These are phyloP conservation scores for Aspergillus ibericus DNA, from an alignment of 2,329 filamentous ascomycete genomes.

Conservation along the genomic window DNA sequence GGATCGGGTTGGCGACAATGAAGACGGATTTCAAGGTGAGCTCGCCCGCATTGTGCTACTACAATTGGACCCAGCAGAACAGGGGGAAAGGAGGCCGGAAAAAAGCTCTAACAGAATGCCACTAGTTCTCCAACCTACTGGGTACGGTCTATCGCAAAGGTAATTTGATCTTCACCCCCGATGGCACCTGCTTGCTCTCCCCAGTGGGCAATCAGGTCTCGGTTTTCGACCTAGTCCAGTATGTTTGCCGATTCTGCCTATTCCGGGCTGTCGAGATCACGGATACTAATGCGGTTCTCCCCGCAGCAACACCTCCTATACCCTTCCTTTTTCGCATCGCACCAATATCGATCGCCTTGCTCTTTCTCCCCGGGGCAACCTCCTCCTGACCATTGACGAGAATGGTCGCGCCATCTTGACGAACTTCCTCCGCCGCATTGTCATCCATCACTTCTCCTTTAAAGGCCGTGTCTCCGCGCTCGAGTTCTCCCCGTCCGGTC, in stretches of 20 bases:
- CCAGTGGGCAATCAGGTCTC: slow-evolving; percentile 95
- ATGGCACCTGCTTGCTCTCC: slow-evolving; percentile 92
- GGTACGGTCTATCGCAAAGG: slow-evolving; percentile 98
- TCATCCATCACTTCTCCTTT: slow-evolving; percentile 95
- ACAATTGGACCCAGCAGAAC: background rate
- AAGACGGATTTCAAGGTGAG: slow-evolving; percentile 97
- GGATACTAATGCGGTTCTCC: slow-evolving; percentile 6
- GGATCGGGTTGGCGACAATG: slow-evolving; percentile 57
- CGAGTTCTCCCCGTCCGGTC: slow-evolving; percentile 85
- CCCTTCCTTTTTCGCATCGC: slow-evolving; percentile 76
- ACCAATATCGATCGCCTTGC: slow-evolving; percentile 88
- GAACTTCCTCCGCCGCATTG: slow-evolving; percentile 80
- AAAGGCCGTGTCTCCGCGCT: slow-evolving; percentile 78
- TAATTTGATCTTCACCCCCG: slow-evolving; percentile 92
- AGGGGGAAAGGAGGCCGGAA: background rate
- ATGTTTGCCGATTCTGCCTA: slow-evolving; percentile 26
- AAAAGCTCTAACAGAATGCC: slow-evolving; percentile 1
- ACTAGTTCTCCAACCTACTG: slow-evolving; percentile 92
- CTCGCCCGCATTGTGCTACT: background rate
- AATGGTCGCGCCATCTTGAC: slow-evolving; percentile 92
- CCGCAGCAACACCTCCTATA: slow-evolving; percentile 46
- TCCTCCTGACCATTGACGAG: slow-evolving; percentile 90
- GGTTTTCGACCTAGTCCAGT: slow-evolving; percentile 96
- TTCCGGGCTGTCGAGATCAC: background rate
- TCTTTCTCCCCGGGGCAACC: slow-evolving; percentile 84